Evolutionary conservation across 495 filamentous ascomycete genomes (phyloP).

Genomic region (Parmelia sp.): DNA sequence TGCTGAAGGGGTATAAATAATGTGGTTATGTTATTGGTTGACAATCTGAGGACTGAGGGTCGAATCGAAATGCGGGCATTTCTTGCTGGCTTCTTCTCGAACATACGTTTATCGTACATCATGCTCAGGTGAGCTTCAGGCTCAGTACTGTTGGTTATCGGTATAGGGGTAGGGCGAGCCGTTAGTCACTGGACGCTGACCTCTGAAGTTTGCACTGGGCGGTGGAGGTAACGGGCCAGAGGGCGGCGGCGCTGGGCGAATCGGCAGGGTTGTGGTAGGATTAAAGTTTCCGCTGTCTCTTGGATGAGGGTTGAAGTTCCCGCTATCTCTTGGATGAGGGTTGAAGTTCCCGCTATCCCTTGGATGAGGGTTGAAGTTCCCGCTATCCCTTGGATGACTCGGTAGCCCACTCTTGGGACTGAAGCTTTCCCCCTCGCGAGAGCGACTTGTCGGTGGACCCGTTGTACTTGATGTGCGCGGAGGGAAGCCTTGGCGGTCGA

Average conservation of each 20-base stretch:
- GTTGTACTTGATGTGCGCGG: constrained; percentile 30
- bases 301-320: constrained; percentile 34
- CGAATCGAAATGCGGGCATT: not conserved
- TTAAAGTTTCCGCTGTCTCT: constrained; percentile 37
- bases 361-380: constrained; percentile 34
- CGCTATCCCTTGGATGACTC: constrained; percentile 36
- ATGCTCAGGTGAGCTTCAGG: not conserved
- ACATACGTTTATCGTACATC: not conserved
- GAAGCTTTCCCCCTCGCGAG: constrained; percentile 31
- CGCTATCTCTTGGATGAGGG: constrained; percentile 35
- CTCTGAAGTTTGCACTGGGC: constrained; percentile 18
- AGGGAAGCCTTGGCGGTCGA: constrained; percentile 27
- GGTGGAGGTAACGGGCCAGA: constrained; percentile 38
- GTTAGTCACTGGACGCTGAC: constrained; percentile 12
- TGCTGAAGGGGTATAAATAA: not conserved
- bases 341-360: constrained; percentile 37
- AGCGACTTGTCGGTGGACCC: constrained; percentile 36
- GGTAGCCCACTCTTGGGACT: constrained; percentile 25
- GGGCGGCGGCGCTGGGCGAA: constrained; percentile 40
- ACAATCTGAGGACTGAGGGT: not conserved
- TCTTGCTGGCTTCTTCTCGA: not conserved
- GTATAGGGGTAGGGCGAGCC: constrained; percentile 16
- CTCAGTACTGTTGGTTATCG: constrained; percentile 17
- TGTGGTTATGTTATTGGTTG: not conserved
- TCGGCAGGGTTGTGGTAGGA: constrained; percentile 35